Percentiles rank a stretch among this genome's conserved stretches.
Evolutionary conservation across 352 stramenopile species (phyloP).

Genomic region (Globisporangium echinulatum): DNA sequence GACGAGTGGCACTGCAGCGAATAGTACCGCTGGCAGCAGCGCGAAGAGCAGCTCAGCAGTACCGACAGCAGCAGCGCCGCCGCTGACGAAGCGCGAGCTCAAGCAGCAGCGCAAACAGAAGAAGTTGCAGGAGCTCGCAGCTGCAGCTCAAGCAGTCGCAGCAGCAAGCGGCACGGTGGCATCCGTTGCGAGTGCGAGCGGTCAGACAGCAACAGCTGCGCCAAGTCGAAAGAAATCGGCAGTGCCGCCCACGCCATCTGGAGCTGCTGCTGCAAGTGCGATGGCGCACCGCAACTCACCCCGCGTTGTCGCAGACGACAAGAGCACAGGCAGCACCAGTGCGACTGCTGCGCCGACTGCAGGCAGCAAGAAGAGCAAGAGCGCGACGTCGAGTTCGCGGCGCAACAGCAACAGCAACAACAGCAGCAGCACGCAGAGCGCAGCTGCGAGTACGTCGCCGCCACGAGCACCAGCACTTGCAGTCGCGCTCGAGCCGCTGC

Average conservation of each 20-base stretch:
- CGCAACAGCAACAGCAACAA: slow-evolving; percentile 20
- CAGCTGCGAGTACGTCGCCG: slow-evolving; percentile 1
- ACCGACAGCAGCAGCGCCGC: slow-evolving; percentile 1
- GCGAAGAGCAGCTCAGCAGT: not conserved
- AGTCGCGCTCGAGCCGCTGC: not conserved
- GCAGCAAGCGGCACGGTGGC: not conserved
- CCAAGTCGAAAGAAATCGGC: slow-evolving; percentile 11
- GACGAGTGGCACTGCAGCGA: not conserved
- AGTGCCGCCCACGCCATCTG: not conserved
- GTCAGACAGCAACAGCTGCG: slow-evolving; percentile 3
- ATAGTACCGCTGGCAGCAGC: slow-evolving; percentile 5
- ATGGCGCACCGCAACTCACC: slow-evolving; percentile 12
- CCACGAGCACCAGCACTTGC: not conserved
- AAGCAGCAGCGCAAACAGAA: slow-evolving; percentile 71
- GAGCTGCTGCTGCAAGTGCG: not conserved
- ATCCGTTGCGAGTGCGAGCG: slow-evolving; percentile 1
- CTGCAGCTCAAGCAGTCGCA: slow-evolving; percentile 3
- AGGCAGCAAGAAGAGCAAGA: slow-evolving; percentile 27
- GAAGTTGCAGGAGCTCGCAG: slow-evolving; percentile 44
- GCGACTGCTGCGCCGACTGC: slow-evolving; percentile 6
- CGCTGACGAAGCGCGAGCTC: slow-evolving; percentile 58
- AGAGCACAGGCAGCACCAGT: slow-evolving; percentile 10
- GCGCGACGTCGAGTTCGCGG: slow-evolving; percentile 22
- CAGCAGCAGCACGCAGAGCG: slow-evolving; percentile 9
- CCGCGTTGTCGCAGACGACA: slow-evolving; percentile 29